These are phyloP conservation scores for Litchi chinensis DNA, from an alignment of 345 rosid genomes.

Conservation along the genomic window DNA sequence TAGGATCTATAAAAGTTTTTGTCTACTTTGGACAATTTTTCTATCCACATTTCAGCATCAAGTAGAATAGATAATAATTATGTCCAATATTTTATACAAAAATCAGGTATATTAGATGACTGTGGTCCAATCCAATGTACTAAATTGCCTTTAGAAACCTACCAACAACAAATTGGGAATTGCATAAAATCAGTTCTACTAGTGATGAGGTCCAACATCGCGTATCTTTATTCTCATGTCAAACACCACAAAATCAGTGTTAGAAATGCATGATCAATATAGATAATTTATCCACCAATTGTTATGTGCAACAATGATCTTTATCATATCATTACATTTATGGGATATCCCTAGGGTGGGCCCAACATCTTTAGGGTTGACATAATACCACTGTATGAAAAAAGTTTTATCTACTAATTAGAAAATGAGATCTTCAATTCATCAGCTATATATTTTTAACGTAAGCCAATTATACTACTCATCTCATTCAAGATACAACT, in stretches of 20 bases:
- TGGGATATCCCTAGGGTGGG: background rate
- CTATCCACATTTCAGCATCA: no score
- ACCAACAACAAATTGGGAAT: background rate
- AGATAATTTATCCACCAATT: background rate
- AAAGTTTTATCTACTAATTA: slow-evolving; percentile 1
- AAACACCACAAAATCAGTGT: background rate
- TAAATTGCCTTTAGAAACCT: background rate
- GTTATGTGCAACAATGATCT: background rate
- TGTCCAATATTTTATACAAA: no score
- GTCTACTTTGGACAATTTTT: no score
- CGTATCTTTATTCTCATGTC: background rate
- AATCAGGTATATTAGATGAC: no score
- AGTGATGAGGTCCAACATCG: background rate
- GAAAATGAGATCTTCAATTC: background rate
- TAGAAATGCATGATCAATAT: background rate
- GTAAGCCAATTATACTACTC: background rate
- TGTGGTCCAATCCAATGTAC: background rate
- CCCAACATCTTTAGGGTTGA: background rate
- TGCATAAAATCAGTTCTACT: background rate
- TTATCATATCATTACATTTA: background rate
- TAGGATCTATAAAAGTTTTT: no score
- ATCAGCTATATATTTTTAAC: background rate
- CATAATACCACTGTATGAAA: background rate
- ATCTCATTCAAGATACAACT: background rate
- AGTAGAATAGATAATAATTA: no score